A percentile compares a stretch with the other conserved stretches of the same genome.
phyloP scores from a whole-genome alignment of 2,329 filamentous ascomycete species.

The Colletotrichum theobromicola region DNA sequence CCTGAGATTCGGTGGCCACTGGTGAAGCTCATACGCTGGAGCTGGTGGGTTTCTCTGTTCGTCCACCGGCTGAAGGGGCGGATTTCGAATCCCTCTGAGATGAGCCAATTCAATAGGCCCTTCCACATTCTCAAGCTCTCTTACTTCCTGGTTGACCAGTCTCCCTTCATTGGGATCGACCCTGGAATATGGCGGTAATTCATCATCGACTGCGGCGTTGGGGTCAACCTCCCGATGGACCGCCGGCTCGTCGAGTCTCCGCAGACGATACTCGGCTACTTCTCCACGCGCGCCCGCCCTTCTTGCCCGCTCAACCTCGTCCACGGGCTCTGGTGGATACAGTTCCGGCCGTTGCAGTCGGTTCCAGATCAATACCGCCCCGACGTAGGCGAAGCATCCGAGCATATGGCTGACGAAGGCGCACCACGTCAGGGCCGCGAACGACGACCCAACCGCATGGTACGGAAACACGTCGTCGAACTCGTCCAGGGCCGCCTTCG shows the following conservation, averaged over 20 bases:
- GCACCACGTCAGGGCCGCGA: background rate
- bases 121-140: background rate
- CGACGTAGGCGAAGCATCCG: background rate
- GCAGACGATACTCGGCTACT: background rate
- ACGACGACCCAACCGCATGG: background rate
- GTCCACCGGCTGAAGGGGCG: background rate
- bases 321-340: background rate
- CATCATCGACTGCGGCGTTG: background rate
- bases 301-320: background rate
- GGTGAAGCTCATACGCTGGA: background rate
- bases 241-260: background rate
- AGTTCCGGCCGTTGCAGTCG: background rate
- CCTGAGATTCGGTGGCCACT: background rate
- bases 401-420: background rate
- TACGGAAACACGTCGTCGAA: background rate
- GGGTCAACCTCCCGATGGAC: background rate
- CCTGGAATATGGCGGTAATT: constrained; percentile 9
- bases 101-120: background rate
- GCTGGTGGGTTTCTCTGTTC: background rate
- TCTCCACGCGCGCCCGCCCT: background rate
- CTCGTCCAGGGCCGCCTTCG: background rate
- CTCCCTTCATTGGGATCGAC: background rate
- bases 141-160: background rate
- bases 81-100: background rate
- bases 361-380: background rate